Conservation (phyloP, 805 yeast species). For the Saccharomycopsis olivae region DNA sequence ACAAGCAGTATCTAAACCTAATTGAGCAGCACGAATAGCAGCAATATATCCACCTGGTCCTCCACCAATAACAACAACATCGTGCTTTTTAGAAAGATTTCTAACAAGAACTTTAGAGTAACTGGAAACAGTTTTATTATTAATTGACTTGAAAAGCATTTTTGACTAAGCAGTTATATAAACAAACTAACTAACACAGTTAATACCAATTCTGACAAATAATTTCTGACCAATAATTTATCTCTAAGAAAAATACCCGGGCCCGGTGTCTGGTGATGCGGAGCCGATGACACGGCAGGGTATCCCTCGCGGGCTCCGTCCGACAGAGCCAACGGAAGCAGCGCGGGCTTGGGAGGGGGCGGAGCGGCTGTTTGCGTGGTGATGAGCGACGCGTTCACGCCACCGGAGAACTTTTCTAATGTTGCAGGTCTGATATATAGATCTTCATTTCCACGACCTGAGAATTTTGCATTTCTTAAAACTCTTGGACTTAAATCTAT, state of each 20-base stretch:
- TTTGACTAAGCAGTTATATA: too few relatives aligned
- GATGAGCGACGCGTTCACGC: constrained; percentile 19
- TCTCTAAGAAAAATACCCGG: too few relatives aligned
- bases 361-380: too few relatives aligned
- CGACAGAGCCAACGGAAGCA: not conserved
- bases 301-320: not conserved
- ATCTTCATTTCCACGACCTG: constrained; percentile 81
- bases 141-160: constrained; percentile 8
- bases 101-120: constrained; percentile 16
- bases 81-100: constrained; percentile 47
- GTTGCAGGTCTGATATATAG: constrained; percentile 74
- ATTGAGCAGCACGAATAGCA: constrained; percentile 97
- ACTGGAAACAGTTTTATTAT: constrained; percentile 7
- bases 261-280: constrained; percentile 1
- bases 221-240: too few relatives aligned
- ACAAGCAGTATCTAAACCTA: constrained; percentile 91
- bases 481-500: constrained; percentile 60
- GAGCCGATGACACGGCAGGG: not conserved
- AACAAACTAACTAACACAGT: too few relatives aligned
- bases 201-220: too few relatives aligned
- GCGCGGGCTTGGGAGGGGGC: not conserved
- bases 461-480: constrained; percentile 63
- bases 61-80: constrained; percentile 93
- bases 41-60: constrained; percentile 99
- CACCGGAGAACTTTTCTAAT: constrained; percentile 89